A percentile compares a stretch with the other conserved stretches of the same genome.
Evolutionary conservation across 2,329 filamentous ascomycete genomes (phyloP).

Genomic region (Pseudogymnoascus sp.): DNA sequence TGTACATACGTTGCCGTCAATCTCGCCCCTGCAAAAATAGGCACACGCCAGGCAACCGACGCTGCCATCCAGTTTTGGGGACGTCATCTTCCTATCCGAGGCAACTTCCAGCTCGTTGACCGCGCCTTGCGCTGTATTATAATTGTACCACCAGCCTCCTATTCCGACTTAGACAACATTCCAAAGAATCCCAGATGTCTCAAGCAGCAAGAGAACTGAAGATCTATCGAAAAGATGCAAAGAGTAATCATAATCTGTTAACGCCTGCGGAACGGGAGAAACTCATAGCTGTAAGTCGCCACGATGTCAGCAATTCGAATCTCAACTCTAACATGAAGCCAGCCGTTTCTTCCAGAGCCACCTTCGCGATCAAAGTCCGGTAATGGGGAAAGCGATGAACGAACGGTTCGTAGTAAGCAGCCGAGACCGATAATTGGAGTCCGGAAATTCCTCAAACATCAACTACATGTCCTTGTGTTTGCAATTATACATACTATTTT

Average conservation of each 20-base stretch:
- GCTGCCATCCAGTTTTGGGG: neutral
- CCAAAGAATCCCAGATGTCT: neutral
- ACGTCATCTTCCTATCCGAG: slow-evolving; percentile 3
- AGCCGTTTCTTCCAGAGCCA: slow-evolving; percentile 27
- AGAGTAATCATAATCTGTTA: slow-evolving; percentile 33
- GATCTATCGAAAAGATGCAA: slow-evolving; percentile 39
- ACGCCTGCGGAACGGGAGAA: slow-evolving; percentile 37
- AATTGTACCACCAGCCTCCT: neutral
- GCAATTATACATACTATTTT: slow-evolving; percentile 70
- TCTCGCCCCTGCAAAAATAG: neutral
- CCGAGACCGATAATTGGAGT: slow-evolving; percentile 38
- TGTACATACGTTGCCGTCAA: neutral
- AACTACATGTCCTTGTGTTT: slow-evolving; percentile 60
- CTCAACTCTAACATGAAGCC: slow-evolving; percentile 14
- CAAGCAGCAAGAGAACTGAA: slow-evolving; percentile 28
- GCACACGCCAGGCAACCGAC: neutral
- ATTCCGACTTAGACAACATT: neutral
- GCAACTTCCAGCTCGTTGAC: neutral
- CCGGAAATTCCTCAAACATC: slow-evolving; percentile 50
- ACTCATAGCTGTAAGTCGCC: slow-evolving; percentile 34
- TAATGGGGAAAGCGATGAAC: neutral
- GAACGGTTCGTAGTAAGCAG: slow-evolving; percentile 18
- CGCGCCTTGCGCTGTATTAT: slow-evolving; percentile 1
- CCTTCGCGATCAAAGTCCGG: slow-evolving; percentile 13
- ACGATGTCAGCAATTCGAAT: slow-evolving; percentile 9